A percentile compares a stretch with the other conserved stretches of the same genome.
Conservation (phyloP, 2,329 filamentous ascomycete species). For the Stemphylium lycopersici region DNA sequence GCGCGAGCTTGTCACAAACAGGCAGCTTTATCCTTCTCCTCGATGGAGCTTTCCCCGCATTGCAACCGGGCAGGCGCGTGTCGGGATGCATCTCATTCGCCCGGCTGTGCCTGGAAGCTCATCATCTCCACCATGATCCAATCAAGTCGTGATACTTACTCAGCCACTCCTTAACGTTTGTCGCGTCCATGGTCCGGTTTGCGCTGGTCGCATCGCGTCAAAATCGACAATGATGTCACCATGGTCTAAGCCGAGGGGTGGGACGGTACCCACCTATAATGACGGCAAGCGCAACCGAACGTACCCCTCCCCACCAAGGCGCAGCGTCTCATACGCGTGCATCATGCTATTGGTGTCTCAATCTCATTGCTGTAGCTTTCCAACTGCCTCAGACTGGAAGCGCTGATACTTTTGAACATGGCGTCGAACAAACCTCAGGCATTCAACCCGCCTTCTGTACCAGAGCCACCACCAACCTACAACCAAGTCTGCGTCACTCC, state of each 20-base stretch:
- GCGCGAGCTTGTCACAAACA: slow-evolving; percentile 3
- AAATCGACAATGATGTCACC: slow-evolving; percentile 9
- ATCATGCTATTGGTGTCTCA: not conserved
- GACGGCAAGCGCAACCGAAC: slow-evolving; percentile 1
- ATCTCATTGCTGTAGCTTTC: not conserved
- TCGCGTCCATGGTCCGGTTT: not conserved
- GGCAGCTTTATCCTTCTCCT: slow-evolving; percentile 14
- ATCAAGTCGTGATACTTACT: slow-evolving; percentile 8
- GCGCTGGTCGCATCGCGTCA: slow-evolving; percentile 5
- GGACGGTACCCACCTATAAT: slow-evolving; percentile 1
- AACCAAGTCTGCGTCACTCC: slow-evolving; percentile 41
- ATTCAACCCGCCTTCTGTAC: slow-evolving; percentile 38
- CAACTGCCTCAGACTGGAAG: not conserved
- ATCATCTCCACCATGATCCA: slow-evolving; percentile 1
- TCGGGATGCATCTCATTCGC: slow-evolving; percentile 9
- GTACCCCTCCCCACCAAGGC: slow-evolving; percentile 9
- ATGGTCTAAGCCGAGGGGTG: slow-evolving; percentile 1
- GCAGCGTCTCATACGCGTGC: not conserved
- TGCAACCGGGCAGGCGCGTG: slow-evolving; percentile 16
- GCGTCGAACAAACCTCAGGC: slow-evolving; percentile 34
- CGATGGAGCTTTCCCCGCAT: slow-evolving; percentile 34
- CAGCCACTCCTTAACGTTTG: slow-evolving; percentile 1
- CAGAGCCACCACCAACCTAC: slow-evolving; percentile 38
- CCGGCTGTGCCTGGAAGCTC: not conserved
- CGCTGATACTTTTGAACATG: not conserved